phyloP scores from a whole-genome alignment of 306 rosid species.

The Corylus americana region DNA sequence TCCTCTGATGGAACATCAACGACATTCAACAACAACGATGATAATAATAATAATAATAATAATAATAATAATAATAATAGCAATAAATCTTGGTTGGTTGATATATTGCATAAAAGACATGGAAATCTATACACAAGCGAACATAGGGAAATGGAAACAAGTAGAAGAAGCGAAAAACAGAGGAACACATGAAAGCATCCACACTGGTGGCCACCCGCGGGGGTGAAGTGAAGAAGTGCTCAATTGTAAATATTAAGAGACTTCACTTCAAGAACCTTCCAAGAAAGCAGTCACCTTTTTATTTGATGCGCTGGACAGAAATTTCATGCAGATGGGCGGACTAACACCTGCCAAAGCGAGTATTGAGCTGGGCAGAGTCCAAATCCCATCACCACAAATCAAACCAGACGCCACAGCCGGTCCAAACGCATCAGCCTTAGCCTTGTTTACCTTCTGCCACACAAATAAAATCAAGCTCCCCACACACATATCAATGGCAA shows the following conservation, averaged over 20 bases:
- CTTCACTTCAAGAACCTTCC: conserved; percentile 14
- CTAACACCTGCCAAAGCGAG: conserved; percentile 43
- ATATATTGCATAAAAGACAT: too few species aligned
- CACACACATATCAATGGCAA: conserved; percentile 52
- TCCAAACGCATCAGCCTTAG: conserved; percentile 40
- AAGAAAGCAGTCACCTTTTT: conserved; percentile 38
- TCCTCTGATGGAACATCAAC: too few species aligned
- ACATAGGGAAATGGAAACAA: too few species aligned
- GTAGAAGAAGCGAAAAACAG: too few species aligned
- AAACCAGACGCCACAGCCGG: conserved; percentile 56
- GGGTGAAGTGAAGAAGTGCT: background rate
- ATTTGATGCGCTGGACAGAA: conserved; percentile 39
- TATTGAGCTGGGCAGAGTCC: conserved; percentile 56
- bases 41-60: too few species aligned
- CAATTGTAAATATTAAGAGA: background rate
- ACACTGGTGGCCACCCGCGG: background rate
- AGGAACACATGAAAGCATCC: too few species aligned
- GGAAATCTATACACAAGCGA: too few species aligned
- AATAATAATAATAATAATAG: too few species aligned
- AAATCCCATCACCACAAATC: conserved; percentile 60
- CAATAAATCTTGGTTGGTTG: too few species aligned
- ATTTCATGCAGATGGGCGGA: conserved; percentile 59
- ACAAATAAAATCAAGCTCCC: conserved; percentile 50
- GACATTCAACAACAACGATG: too few species aligned
- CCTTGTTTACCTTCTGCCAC: conserved; percentile 42